A percentile compares a stretch with the other conserved stretches of the same genome.
These are phyloP conservation scores for Diatrype stigma DNA, from an alignment of 2,329 filamentous ascomycete species.

Conservation along the genomic window DNA sequence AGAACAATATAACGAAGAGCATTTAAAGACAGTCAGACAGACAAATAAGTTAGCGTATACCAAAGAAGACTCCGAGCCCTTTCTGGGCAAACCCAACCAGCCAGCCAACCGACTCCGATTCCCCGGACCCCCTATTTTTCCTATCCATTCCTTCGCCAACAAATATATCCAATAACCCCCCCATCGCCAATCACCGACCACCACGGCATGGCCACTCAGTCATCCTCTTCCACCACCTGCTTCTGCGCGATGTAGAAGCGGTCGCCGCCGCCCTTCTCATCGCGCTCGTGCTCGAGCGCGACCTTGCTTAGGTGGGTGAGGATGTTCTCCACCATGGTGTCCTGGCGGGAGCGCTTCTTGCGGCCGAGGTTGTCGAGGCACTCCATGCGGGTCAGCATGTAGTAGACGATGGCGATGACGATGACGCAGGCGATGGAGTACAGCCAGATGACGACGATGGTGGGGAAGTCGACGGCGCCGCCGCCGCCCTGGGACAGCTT, in stretches of 20 bases:
- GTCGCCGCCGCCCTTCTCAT: constrained; percentile 35
- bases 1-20: not conserved
- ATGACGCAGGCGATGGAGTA: constrained; percentile 50
- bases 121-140: constrained; percentile 2
- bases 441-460: constrained; percentile 47
- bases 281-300: constrained; percentile 44
- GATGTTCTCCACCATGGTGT: constrained; percentile 51
- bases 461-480: constrained; percentile 53
- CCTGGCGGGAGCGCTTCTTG: constrained; percentile 44
- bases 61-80: not conserved
- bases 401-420: constrained; percentile 49
- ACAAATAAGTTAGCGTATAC: too few species aligned
- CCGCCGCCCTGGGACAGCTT: constrained; percentile 39
- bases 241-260: constrained; percentile 23
- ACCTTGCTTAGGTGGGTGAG: constrained; percentile 47
- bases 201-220: constrained; percentile 4
- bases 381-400: constrained; percentile 34
- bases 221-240: constrained; percentile 23
- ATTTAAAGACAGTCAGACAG: too few species aligned
- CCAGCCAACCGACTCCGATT: too few species aligned
- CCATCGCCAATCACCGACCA: too few species aligned
- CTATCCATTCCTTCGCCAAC: not conserved
- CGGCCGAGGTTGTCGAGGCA: constrained; percentile 41
- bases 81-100: not conserved
- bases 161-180: too few species aligned